Conservation (phyloP, 306 rosid genomes). For the Malus sylvestris region DNA sequence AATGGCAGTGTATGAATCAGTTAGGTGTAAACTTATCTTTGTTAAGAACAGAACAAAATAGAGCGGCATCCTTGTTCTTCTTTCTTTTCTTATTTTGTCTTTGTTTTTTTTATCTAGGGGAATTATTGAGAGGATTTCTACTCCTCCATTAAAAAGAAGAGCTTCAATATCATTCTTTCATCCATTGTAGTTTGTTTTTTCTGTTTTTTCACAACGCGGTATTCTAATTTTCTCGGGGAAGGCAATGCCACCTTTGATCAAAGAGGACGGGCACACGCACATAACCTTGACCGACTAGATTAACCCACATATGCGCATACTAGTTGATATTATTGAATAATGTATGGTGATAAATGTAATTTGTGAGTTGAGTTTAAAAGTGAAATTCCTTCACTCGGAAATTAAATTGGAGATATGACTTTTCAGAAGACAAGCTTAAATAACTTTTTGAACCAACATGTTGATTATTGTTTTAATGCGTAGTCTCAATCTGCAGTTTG, state of each 20-base stretch:
- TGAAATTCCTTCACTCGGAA: too few relatives aligned
- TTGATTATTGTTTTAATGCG: not conserved
- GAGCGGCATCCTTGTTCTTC: not conserved
- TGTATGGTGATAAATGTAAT: too few relatives aligned
- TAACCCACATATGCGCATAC: not conserved
- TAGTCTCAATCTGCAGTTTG: too few relatives aligned
- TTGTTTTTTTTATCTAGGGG: not conserved
- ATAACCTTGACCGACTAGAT: not conserved
- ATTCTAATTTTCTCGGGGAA: not conserved
- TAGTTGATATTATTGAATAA: not conserved
- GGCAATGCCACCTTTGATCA: not conserved
- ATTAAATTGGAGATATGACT: too few relatives aligned
- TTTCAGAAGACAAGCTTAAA: not conserved
- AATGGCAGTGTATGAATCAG: conserved; percentile 11
- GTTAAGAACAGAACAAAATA: not conserved
- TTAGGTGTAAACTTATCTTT: conserved; percentile 5
- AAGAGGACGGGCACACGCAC: not conserved
- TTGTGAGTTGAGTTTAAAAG: too few relatives aligned
- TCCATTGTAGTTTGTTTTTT: not conserved
- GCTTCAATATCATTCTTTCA: conserved; percentile 9
- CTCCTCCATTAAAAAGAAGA: not conserved
- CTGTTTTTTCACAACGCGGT: not conserved
- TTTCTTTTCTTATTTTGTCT: not conserved
- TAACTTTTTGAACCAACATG: not conserved
- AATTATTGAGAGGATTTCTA: conserved; percentile 1